phyloP scores from a whole-genome alignment of 2,329 filamentous ascomycete species.

The Cytospora schulzeri region DNA sequence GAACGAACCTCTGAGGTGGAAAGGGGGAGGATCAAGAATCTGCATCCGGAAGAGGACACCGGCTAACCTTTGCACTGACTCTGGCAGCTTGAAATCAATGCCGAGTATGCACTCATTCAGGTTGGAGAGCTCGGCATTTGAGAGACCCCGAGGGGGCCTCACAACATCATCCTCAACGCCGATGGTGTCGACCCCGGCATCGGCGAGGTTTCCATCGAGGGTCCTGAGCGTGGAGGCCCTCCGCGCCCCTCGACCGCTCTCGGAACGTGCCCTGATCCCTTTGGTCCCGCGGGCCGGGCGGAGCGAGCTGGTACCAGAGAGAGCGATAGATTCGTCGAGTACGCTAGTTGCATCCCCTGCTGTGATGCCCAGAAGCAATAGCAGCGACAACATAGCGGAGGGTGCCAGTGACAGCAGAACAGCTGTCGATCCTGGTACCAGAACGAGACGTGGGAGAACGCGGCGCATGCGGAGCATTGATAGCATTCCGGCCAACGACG shows the following conservation, averaged over 20 bases:
- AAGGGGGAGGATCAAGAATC: neutral
- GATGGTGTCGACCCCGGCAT: neutral
- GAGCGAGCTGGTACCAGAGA: neutral
- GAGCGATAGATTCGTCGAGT: neutral
- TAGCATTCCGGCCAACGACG: neutral
- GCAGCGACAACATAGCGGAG: neutral
- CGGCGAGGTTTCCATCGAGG: neutral
- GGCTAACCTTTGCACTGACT: neutral
- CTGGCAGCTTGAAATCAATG: neutral
- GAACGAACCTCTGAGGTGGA: neutral
- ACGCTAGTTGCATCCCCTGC: neutral
- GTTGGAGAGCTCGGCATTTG: neutral
- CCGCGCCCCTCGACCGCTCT: conserved; percentile 20
- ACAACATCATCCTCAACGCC: neutral
- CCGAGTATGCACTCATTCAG: neutral
- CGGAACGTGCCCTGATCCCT: conserved; percentile 20
- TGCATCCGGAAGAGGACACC: neutral
- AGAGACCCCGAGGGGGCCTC: neutral
- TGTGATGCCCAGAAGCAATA: neutral
- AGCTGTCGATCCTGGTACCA: neutral
- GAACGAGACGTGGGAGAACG: neutral
- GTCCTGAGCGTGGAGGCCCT: conserved; percentile 4
- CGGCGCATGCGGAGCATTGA: neutral
- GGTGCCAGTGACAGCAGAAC: neutral
- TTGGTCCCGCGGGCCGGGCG: conserved; percentile 1